A percentile compares a stretch with the other conserved stretches of the same genome.
Evolutionary conservation across 2,329 filamentous ascomycete genomes (phyloP).

Genomic region (Trichoderma arundinaceum): DNA sequence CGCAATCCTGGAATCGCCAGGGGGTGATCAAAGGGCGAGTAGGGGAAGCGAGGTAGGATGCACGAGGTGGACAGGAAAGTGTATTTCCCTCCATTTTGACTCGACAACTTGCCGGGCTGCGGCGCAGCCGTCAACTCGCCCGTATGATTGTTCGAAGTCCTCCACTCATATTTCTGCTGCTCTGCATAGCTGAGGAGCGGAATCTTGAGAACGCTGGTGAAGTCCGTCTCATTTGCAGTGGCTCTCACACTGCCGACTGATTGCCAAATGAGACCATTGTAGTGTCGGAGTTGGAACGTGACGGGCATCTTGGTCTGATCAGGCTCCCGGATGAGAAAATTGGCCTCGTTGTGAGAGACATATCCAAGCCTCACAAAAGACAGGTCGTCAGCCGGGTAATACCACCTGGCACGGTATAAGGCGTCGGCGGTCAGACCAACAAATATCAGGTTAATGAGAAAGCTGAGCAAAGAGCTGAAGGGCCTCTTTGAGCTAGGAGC

Average conservation of each 20-base stretch:
- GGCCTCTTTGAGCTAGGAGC: conserved; percentile 74
- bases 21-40: conserved; percentile 81
- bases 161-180: conserved; percentile 81
- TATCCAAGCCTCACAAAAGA: conserved; percentile 89
- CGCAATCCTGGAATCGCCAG: conserved; percentile 81
- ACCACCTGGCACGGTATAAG: conserved; percentile 72
- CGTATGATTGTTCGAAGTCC: conserved; percentile 82
- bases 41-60: conserved; percentile 89
- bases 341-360: conserved; percentile 79
- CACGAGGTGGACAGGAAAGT: conserved; percentile 94
- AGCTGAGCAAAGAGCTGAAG: conserved; percentile 68
- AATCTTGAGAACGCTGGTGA: conserved; percentile 73
- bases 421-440: conserved; percentile 76
- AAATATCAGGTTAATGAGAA: conserved; percentile 73
- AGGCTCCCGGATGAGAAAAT: conserved; percentile 83
- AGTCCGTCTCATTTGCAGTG: conserved; percentile 81
- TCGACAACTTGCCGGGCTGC: conserved; percentile 65
- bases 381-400: conserved; percentile 74
- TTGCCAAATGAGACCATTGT: conserved; percentile 66
- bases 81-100: conserved; percentile 70
- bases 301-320: conserved; percentile 75
- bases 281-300: conserved; percentile 68
- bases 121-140: conserved; percentile 84
- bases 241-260: conserved; percentile 66
- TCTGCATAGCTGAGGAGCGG: conserved; percentile 66